Conservation (phyloP, 164 flowering plant species). For the Magnolia sinica region DNA sequence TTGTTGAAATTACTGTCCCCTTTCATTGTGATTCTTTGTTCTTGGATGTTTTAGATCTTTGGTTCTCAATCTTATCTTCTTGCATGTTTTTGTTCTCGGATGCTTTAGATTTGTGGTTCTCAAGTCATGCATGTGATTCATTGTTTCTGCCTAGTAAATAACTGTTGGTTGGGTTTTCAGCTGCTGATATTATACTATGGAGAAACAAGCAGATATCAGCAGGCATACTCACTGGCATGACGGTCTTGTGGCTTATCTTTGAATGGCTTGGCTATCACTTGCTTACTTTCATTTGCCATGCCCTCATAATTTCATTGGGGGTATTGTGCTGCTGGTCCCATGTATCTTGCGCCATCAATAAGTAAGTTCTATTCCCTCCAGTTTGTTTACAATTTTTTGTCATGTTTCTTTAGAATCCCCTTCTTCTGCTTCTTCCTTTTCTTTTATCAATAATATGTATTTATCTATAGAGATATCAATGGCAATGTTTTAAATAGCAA, state of each 20-base stretch:
- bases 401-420: too few relatives aligned
- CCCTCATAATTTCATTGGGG: slow-evolving; percentile 49
- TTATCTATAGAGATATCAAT: too few relatives aligned
- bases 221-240: slow-evolving; percentile 51
- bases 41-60: too few relatives aligned
- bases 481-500: too few relatives aligned
- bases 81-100: neutral
- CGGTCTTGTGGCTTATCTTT: slow-evolving; percentile 73
- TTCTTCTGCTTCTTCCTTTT: too few relatives aligned
- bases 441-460: too few relatives aligned
- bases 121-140: neutral
- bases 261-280: slow-evolving; percentile 76
- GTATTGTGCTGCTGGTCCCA: slow-evolving; percentile 75
- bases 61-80: neutral
- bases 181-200: slow-evolving; percentile 88
- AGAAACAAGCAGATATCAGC: slow-evolving; percentile 78
- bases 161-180: slow-evolving; percentile 32
- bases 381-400: too few relatives aligned
- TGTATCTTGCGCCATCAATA: slow-evolving; percentile 51
- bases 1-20: too few relatives aligned
- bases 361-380: slow-evolving; percentile 35
- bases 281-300: slow-evolving; percentile 68
- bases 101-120: neutral
- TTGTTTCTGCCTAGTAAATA: neutral
- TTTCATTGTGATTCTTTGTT: too few relatives aligned